Evolutionary conservation across 495 filamentous ascomycete genomes (phyloP), one percentile per base, ranked within the genome.

Genomic region (Evernia prunastri): DNA sequence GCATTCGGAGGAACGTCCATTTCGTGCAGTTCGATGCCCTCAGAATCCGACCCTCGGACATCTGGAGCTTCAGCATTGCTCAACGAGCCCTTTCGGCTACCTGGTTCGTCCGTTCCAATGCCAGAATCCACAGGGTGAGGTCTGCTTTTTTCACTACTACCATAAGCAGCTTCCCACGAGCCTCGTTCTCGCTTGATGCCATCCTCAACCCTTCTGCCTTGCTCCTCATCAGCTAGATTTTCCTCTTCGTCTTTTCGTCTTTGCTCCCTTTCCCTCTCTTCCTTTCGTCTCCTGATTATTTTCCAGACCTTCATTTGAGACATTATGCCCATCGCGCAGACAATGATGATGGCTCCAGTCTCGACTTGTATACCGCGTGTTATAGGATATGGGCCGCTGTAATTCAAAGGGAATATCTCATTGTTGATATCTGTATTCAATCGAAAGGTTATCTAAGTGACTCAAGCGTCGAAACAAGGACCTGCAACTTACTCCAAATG

Each of bases 221-320:
- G 78, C 60, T 84, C 83, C 49, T 84, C 84, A 66, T 97, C 91
- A 51, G 86, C 82, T 42, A 61, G 3, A 27, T 68, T 58, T 1
- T 36, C 57, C 68, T 84, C 81, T n/a, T 91, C 81, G 15, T 84
- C 78, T 67, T 80, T 79, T 23, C 76, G 76, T 63, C 85, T 77
- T 33, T 83, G 64, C 42, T 81, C 79, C 15, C 76, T 79, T 20
- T 83, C 84, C 59, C 83, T 86, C 67, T 82, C 82, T 23, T 83
- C 81, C 25, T 90, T 79, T 56, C 86, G 80, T 60, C 90, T 83
- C 67, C 88, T 87, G 59, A 97, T 83, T n/a, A 96, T 79, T 59
- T 87, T 88, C 93, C 93, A 97, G 12, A 97, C 76, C 63, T 86
- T 87, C 66, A 96, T 75, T 73, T 97, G 93, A 4, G 89, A 95